These are phyloP conservation scores for Aaosphaeria arxii DNA, from an alignment of 2,329 filamentous ascomycete genomes.

Conservation along the genomic window DNA sequence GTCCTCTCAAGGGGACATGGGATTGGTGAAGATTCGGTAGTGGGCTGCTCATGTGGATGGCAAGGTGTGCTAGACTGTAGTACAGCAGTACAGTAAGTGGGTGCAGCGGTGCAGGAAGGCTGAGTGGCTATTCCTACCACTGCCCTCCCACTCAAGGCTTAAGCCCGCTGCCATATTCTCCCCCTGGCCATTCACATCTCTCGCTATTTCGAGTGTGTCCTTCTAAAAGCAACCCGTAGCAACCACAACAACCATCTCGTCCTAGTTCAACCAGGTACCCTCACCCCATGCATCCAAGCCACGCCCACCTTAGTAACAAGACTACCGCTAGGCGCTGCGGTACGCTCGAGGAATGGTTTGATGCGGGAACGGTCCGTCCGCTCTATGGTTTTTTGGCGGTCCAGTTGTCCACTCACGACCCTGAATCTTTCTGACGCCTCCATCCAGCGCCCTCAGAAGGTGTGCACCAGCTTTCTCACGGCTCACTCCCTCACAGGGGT, in stretches of 20 bases:
- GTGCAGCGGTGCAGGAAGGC: constrained; percentile 26
- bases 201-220: constrained; percentile 15
- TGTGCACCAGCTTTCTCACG: too few relatives aligned
- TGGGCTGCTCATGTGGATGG: neutral
- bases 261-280: neutral
- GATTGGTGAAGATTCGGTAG: neutral
- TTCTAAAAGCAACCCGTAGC: neutral
- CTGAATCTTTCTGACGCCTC: neutral
- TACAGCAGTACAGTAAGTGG: neutral
- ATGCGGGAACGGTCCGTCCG: constrained; percentile 37
- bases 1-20: too few relatives aligned
- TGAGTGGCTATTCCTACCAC: constrained; percentile 13
- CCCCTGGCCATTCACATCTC: constrained; percentile 12
- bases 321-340: constrained; percentile 3
- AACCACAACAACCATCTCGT: neutral
- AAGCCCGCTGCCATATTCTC: too few relatives aligned
- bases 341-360: constrained; percentile 18
- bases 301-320: constrained; percentile 26
- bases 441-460: neutral
- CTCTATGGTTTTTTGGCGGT: constrained; percentile 16
- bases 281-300: constrained; percentile 18
- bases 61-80: neutral
- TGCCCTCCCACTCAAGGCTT: too few relatives aligned
- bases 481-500: constrained; percentile 4
- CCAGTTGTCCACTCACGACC: constrained; percentile 9